Base-by-base conservation (phyloP, 169 alveolate genomes). In the Plasmodium vinckei region DNA sequence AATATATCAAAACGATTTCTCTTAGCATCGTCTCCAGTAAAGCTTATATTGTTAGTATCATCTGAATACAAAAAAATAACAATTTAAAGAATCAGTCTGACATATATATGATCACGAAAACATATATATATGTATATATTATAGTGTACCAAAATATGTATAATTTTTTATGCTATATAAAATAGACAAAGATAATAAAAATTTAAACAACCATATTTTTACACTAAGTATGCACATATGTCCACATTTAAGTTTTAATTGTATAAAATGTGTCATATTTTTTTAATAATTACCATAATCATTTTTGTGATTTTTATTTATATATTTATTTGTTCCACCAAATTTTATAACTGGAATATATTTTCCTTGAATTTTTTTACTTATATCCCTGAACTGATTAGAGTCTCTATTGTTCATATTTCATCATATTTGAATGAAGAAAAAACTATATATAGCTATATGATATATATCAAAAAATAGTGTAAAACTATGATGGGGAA, bases 271-370 rank as follows among this genome's bases (percentile, higher is more conserved):
- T 33, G 42, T 2, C 25, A 44, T 12, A 13, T 15, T 25, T 9
- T 63, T 72, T 59, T 12, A 17, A 49, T 10, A 15, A 53, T 25
- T 77, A 77, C 88, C 88, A 54, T 67, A 33, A 27, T 77, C 54
- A 77, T 77, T 77, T 63, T 64, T 63, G 75, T 77, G 61, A 77
- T 57, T 51, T n/a, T 51, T 77, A 49, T 77, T 86, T 61, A 69
- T 86, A 68, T 69, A 86, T 39, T 68, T 86, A 27, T 69, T 86
- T 17, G 91, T 42, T 27, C 91, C 91, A 53, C 91, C 91, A 63
- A 86, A 86, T 51, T 86, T 86, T 15, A 86, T 39, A n/a, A 86
- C 87, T 10, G 91, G 91, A 51, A 59, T 19, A 51, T 86, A 86
- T 61, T 70, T 70, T 39, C 91, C 91, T 19, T 70, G 67, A 2